A percentile compares a stretch with the other conserved stretches of the same genome.
phyloP scores from a whole-genome alignment of 768 basidiomycete species.

The Agaricus blazei region DNA sequence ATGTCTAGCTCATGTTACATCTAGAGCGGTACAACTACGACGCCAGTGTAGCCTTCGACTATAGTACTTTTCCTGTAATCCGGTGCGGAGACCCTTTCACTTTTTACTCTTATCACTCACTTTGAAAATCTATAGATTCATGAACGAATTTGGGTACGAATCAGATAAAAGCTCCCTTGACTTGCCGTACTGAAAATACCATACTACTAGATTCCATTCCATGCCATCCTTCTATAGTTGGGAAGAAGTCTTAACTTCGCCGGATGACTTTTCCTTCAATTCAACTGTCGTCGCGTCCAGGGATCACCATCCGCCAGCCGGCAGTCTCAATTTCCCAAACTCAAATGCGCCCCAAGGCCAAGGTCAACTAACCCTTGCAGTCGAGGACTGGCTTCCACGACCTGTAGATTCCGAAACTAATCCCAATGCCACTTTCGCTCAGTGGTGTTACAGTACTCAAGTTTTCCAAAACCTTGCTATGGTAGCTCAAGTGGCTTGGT shows the following conservation, averaged over 20 bases:
- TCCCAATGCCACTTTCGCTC: conserved; percentile 53
- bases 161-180: neutral
- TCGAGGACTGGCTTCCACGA: conserved; percentile 51
- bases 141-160: conserved; percentile 54
- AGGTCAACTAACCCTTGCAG: conserved; percentile 44
- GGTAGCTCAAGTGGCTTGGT: conserved; percentile 55
- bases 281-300: conserved; percentile 51
- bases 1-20: neutral
- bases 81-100: conserved; percentile 22
- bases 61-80: conserved; percentile 46
- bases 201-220: conserved; percentile 45
- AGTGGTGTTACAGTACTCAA: conserved; percentile 62
- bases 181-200: neutral
- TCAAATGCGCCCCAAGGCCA: conserved; percentile 51
- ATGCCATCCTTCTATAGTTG: conserved; percentile 61
- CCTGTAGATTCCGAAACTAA: conserved; percentile 41
- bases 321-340: conserved; percentile 47
- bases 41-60: conserved; percentile 45
- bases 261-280: conserved; percentile 53
- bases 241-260: conserved; percentile 48
- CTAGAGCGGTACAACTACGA: conserved; percentile 56
- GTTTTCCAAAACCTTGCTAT: conserved; percentile 57
- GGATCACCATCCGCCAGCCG: conserved; percentile 53
- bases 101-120: neutral
- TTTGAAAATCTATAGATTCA: conserved; percentile 30